Evolutionary conservation across 2,329 filamentous ascomycete species (phyloP).

Genomic region (Knoxdaviesia proteae): DNA sequence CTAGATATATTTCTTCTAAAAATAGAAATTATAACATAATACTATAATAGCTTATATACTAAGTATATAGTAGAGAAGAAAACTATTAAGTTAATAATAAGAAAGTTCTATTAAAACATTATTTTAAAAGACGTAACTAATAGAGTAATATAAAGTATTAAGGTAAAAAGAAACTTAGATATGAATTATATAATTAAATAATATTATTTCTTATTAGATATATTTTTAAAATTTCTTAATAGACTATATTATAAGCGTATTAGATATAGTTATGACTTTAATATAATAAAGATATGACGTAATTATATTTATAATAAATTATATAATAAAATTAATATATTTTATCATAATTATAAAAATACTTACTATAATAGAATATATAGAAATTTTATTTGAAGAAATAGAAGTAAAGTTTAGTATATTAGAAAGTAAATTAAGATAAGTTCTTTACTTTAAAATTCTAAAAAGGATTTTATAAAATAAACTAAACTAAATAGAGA

Average conservation of each 20-base stretch:
- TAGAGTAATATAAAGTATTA: background rate
- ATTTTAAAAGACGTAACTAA: background rate
- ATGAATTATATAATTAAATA: background rate
- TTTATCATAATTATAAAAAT: too few relatives aligned
- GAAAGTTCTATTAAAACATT: background rate
- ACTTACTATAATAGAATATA: too few relatives aligned
- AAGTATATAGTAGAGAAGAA: background rate
- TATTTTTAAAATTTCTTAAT: conserved; percentile 1
- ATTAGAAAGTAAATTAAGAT: background rate
- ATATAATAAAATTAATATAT: background rate
- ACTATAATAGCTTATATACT: conserved; percentile 1
- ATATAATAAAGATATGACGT: background rate
- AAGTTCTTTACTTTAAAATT: background rate
- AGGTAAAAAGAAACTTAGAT: background rate
- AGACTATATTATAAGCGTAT: too few relatives aligned
- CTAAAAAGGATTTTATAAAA: background rate
- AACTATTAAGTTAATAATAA: background rate
- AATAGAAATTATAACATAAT: background rate
- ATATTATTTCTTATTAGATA: background rate
- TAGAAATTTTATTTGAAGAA: too few relatives aligned
- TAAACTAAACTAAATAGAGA: background rate
- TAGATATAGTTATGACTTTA: too few relatives aligned
- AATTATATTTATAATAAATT: background rate
- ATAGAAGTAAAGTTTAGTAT: too few relatives aligned
- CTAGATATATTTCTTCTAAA: background rate